Base-by-base conservation (phyloP, 2,329 filamentous ascomycete genomes). In the Myriosclerotinia scirpicola region DNA sequence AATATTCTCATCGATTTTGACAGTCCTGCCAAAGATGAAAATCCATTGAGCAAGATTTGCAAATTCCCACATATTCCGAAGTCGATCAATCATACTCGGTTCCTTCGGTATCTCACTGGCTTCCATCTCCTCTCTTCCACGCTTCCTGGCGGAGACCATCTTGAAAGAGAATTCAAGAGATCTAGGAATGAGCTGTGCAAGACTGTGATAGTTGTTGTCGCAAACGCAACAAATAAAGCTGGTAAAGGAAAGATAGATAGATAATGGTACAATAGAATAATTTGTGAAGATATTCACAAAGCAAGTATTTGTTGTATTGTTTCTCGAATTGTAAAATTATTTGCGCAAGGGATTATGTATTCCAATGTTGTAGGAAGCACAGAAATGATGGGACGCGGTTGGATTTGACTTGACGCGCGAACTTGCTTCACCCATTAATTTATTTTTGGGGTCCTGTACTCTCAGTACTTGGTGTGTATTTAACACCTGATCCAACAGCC, bases 61-160 rank as follows among this genome's bases (percentile, higher is more conserved):
- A 79, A 98, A 97, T 78, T 97, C 91, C 93, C 94, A 98, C 84
- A 91, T 93, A 76, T 91, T 95, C 70, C 94, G 87, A 72, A 98
- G 85, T 71, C 84, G 87, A 67, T 87, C 81, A 38, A 96, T 81
- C 65, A 87, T 73, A 22, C 62, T 73, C 54, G 54, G 75, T 70
- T 71, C 77, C 54, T 70, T 77, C 70, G 69, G 75, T 68, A 66
- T 54, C 52, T 75, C 73, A 52, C 69, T 70, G 36, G 60, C 65
- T 67, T 80, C 79, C 71, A 78, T 76, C 71, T 83, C 81, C 73
- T 79, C 79, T 68, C 79, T 72, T 68, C 80, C 76, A 75, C 83
- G 80, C 77, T 84, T 84, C 73, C 82, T 79, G 52, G 80, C 77
- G 34, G 80, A 79, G 59, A 79, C 79, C 80, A 82, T 83, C 52